Base-by-base conservation (phyloP, 2,329 filamentous ascomycete species). In the Botrytis squamosa region DNA sequence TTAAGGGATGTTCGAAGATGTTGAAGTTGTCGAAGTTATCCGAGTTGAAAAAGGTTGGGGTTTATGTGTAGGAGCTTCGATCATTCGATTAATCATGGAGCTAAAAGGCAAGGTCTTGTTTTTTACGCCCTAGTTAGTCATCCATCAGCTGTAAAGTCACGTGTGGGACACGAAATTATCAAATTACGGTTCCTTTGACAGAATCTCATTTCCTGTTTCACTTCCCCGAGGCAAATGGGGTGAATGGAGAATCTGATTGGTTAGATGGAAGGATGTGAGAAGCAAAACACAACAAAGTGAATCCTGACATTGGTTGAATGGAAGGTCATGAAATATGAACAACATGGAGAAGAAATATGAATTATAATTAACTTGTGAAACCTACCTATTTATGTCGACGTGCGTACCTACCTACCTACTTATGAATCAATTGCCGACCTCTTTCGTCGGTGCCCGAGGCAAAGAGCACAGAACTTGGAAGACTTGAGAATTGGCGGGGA, bases 81-180 rank as follows among this genome's bases (percentile, higher is more conserved):
- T 57, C 46, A 49, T 55, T 57, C 65, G 65, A 68, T 22, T 40
- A 67, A 40, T 20, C 36, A 57, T 42, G 29, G 20, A 68, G 65
- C 3, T 20, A 14, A 64, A 64, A 64, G 33, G 46, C 38, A 68
- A 68, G 49, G 46, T 16, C 46, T 55, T 67, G 64, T n/a, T 38
- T 67, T 64, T 64, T 22, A 33, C 29, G 16, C 40, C 64, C 46
- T 68, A 68, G 65, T 68, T 57, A 68, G 65, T 68, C 65, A 57
- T 68, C 49, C 25, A 57, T 22, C 16, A 8, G 22, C 25, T 25
- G 25, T 14, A 14, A 1, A 0, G 18, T 68, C 65, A 68, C 46
- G 65, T 68, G 65, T 4, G 3, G 22, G n/a, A 46, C 20, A 49
- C 18, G 20, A 20, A 46, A 66, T 36, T 44, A 66, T 49, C 20